Evolutionary conservation across 805 yeast species (phyloP).

Genomic region (Suhomyces emberorum): DNA sequence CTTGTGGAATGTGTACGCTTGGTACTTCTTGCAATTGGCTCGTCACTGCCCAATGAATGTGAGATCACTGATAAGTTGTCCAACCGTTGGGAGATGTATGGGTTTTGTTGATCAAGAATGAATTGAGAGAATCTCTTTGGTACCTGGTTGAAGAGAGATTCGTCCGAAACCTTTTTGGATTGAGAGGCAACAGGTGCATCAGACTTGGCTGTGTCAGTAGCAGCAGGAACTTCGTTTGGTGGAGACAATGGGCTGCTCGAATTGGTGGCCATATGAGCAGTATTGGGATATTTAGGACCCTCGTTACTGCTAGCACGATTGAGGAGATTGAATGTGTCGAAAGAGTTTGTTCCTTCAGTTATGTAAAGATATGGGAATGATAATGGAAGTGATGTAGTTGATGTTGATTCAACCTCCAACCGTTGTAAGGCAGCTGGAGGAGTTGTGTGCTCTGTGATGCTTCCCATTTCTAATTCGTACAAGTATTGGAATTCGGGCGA

Average conservation of each 20-base stretch:
- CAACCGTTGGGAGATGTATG: constrained; percentile 15
- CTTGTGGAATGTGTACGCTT: constrained; percentile 2
- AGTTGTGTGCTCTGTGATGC: not conserved
- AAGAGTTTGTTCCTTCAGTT: constrained; percentile 17
- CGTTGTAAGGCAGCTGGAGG: constrained; percentile 5
- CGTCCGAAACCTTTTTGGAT: constrained; percentile 10
- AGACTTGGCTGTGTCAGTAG: constrained; percentile 1
- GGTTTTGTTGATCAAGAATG: constrained; percentile 33
- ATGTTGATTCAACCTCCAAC: constrained; percentile 23
- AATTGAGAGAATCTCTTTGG: constrained; percentile 41
- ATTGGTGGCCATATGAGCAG: constrained; percentile 7
- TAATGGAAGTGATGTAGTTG: constrained; percentile 26
- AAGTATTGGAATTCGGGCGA: constrained; percentile 5
- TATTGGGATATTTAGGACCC: constrained; percentile 24
- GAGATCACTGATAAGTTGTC: constrained; percentile 18
- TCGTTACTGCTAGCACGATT: constrained; percentile 7
- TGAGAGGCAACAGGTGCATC: constrained; percentile 9
- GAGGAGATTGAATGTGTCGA: constrained; percentile 26
- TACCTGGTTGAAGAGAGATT: constrained; percentile 28
- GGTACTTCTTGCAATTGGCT: not conserved
- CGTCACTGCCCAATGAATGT: constrained; percentile 10
- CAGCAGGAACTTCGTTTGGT: not conserved
- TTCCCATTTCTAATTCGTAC: constrained; percentile 1
- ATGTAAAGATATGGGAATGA: constrained; percentile 27
- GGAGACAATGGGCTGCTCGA: constrained; percentile 2